These are phyloP conservation scores for Halenospora varia DNA, from an alignment of 495 filamentous ascomycete genomes.

Conservation along the genomic window DNA sequence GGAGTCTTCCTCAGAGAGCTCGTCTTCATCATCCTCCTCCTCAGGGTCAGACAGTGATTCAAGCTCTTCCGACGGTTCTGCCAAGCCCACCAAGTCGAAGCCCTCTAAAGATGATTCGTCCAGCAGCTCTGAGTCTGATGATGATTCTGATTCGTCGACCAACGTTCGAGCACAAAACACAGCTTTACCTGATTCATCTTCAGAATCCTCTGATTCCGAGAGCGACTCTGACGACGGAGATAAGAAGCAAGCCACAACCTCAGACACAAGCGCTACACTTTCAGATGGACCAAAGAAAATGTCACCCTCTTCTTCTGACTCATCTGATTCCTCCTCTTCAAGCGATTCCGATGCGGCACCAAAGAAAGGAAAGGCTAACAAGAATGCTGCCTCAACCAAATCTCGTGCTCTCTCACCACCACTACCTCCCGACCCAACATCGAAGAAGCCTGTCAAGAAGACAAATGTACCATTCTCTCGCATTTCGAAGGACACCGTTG, in stretches of 20 bases:
- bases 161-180: slow-evolving; percentile 25
- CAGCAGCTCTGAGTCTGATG: slow-evolving; percentile 44
- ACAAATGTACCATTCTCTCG: slow-evolving; percentile 60
- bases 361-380: slow-evolving; percentile 28
- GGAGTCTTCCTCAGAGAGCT: slow-evolving; percentile 15
- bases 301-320: background rate
- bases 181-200: slow-evolving; percentile 21
- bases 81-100: slow-evolving; percentile 30
- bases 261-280: slow-evolving; percentile 27
- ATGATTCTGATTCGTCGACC: slow-evolving; percentile 31
- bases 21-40: slow-evolving; percentile 19
- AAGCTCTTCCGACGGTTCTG: slow-evolving; percentile 25
- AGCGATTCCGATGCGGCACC: slow-evolving; percentile 28
- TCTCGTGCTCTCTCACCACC: slow-evolving; percentile 28
- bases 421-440: slow-evolving; percentile 46
- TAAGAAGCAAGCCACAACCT: slow-evolving; percentile 19
- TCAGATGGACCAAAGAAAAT: slow-evolving; percentile 24
- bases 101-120: slow-evolving; percentile 26
- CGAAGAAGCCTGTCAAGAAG: slow-evolving; percentile 42
- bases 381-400: slow-evolving; percentile 26
- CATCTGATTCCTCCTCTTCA: slow-evolving; percentile 22
- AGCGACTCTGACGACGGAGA: slow-evolving; percentile 21
- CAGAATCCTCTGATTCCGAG: slow-evolving; percentile 20
- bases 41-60: slow-evolving; percentile 20
- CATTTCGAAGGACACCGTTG: slow-evolving; percentile 50